These are phyloP conservation scores for Teunomyces panamensis DNA, from an alignment of 805 yeast species.

Conservation along the genomic window DNA sequence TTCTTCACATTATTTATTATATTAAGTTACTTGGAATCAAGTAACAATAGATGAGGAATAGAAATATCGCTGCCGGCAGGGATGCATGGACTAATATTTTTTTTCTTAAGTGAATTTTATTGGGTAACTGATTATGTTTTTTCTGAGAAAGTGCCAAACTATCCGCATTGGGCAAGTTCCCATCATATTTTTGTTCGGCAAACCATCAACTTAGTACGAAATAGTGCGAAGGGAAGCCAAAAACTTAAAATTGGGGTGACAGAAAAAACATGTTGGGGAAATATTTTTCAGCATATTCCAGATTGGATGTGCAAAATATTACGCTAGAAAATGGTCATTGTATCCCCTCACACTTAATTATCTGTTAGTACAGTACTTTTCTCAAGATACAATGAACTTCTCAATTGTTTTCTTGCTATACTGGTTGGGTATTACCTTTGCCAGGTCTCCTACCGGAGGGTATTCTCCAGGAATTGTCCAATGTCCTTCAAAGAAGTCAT, in stretches of 20 bases:
- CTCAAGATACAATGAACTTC: neutral
- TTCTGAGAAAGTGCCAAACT: neutral
- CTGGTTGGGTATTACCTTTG: constrained; percentile 5
- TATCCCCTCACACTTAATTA: neutral
- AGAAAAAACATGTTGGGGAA: neutral
- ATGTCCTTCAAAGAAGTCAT: constrained; percentile 21
- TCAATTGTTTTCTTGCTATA: neutral
- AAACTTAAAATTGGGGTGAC: neutral
- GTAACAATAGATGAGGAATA: neutral
- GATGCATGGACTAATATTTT: neutral
- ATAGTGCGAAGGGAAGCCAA: too few species aligned
- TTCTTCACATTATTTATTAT: neutral
- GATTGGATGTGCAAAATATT: neutral
- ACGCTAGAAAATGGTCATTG: neutral
- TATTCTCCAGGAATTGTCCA: constrained; percentile 30
- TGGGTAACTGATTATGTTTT: neutral
- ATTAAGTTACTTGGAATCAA: neutral
- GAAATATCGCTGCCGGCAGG: neutral
- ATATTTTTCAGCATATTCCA: neutral
- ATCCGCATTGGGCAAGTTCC: neutral
- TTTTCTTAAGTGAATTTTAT: neutral
- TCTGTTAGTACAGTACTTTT: neutral
- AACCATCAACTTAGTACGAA: neutral
- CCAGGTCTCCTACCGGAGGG: constrained; percentile 19
- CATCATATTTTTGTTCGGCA: neutral